These are phyloP conservation scores for Ascomycota sp. DNA, from an alignment of 2,329 filamentous ascomycete species.

Conservation along the genomic window DNA sequence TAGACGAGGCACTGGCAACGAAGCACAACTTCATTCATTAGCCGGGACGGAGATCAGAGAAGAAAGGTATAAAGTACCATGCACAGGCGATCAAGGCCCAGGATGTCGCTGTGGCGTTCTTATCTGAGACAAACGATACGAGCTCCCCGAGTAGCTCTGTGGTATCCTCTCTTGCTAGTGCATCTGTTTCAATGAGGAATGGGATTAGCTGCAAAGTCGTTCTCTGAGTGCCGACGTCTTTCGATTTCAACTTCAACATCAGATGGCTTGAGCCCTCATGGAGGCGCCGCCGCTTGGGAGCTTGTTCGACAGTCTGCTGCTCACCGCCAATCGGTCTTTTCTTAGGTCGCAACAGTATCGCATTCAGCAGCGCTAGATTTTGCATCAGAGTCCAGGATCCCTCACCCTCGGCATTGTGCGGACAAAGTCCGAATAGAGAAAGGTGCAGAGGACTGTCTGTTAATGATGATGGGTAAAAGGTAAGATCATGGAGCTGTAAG, in stretches of 20 bases:
- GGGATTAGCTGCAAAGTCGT: constrained; percentile 34
- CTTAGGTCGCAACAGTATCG: constrained; percentile 15
- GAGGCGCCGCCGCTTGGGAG: constrained; percentile 29
- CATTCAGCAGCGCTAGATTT: constrained; percentile 34
- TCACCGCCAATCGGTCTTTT: constrained; percentile 5
- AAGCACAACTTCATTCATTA: constrained; percentile 13
- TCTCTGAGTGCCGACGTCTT: constrained; percentile 20
- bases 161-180: constrained; percentile 27
- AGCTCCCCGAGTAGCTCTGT: constrained; percentile 34
- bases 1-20: constrained; percentile 12
- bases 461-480: constrained; percentile 26
- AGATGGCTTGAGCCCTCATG: constrained; percentile 21
- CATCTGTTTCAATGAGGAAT: constrained; percentile 27
- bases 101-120: constrained; percentile 40
- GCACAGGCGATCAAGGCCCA: constrained; percentile 75
- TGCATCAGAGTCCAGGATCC: constrained; percentile 38
- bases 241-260: constrained; percentile 23
- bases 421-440: constrained; percentile 28
- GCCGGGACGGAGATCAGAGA: neutral
- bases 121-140: constrained; percentile 39
- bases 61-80: constrained; percentile 27
- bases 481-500: constrained; percentile 57
- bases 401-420: constrained; percentile 31
- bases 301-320: constrained; percentile 18
- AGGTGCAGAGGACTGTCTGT: constrained; percentile 23